Conservation (phyloP, 495 filamentous ascomycete species). For the Mycothermus thermophilus region DNA sequence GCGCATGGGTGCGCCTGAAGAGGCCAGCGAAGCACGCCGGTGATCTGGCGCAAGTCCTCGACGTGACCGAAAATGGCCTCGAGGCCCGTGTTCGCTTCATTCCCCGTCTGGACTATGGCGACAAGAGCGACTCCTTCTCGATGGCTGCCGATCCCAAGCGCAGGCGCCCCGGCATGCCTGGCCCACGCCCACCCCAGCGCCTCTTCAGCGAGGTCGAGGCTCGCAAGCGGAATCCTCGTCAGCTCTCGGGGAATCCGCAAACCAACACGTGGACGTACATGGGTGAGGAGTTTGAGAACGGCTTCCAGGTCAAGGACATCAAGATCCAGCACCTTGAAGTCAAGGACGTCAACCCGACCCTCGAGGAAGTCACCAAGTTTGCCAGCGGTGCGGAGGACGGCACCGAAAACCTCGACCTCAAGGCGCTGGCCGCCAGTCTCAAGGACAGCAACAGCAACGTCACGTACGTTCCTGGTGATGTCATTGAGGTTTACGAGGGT, state of each 20-base stretch:
- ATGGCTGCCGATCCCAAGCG: conserved; percentile 54
- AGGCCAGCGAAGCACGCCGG: conserved; percentile 67
- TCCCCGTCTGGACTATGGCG: conserved; percentile 81
- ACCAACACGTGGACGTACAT: conserved; percentile 70
- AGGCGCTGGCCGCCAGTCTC: conserved; percentile 71
- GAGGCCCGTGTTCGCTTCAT: conserved; percentile 77
- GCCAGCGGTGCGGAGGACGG: conserved; percentile 80
- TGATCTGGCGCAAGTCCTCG: conserved; percentile 86
- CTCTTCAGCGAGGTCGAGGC: conserved; percentile 92
- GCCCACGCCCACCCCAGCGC: conserved; percentile 68
- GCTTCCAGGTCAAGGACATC: conserved; percentile 88
- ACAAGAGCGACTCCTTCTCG: conserved; percentile 52
- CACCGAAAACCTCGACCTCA: conserved; percentile 82
- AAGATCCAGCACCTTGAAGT: conserved; percentile 72
- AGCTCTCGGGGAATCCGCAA: conserved; percentile 46
- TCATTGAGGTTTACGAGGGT: conserved; percentile 89
- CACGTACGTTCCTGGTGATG: conserved; percentile 78
- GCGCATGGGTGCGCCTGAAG: conserved; percentile 82
- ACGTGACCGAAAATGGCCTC: conserved; percentile 83
- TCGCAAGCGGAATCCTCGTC: conserved; percentile 68
- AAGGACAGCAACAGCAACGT: conserved; percentile 64
- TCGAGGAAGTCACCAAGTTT: conserved; percentile 93
- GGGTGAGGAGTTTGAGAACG: conserved; percentile 79
- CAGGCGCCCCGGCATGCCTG: conserved; percentile 51
- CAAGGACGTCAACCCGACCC: conserved; percentile 77